phyloP scores from a whole-genome alignment of 768 basidiomycete species.

The Obba rivulosa region DNA sequence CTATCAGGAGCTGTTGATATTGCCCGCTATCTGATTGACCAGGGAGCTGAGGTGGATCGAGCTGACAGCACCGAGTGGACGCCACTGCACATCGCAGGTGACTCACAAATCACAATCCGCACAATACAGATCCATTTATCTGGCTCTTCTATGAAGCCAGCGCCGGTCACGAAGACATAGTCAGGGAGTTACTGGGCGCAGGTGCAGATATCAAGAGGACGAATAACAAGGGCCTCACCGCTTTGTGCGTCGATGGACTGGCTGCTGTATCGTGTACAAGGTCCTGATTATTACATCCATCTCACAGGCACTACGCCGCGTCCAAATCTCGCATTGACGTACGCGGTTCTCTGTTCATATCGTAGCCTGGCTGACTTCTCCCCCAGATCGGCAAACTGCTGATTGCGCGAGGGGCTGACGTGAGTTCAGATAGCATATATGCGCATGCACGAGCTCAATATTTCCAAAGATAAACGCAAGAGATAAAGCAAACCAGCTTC shows the following conservation, averaged over 20 bases:
- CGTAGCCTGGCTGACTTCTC: constrained; percentile 6
- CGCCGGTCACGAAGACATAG: constrained; percentile 72
- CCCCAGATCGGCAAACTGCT: constrained; percentile 81
- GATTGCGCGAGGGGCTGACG: constrained; percentile 86
- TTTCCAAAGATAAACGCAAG: constrained; percentile 80
- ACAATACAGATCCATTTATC: background rate
- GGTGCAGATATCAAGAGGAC: constrained; percentile 78
- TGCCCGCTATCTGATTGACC: constrained; percentile 61
- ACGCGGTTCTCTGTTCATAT: background rate
- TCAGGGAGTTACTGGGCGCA: constrained; percentile 71
- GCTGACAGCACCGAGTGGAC: constrained; percentile 70
- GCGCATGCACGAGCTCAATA: background rate
- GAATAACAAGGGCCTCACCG: constrained; percentile 80
- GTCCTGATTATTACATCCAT: too few species aligned
- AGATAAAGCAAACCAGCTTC: constrained; percentile 90
- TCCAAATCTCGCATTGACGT: constrained; percentile 88
- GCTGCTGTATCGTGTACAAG: background rate
- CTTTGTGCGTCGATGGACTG: constrained; percentile 54
- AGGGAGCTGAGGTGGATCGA: constrained; percentile 63
- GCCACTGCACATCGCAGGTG: constrained; percentile 75
- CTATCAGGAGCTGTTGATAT: constrained; percentile 69
- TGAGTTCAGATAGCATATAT: constrained; percentile 36
- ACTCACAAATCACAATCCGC: background rate
- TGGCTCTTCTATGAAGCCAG: constrained; percentile 47
- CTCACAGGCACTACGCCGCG: constrained; percentile 80